Evolutionary conservation across 805 yeast species (phyloP).

Genomic region (Sporopachydermia lactativora): DNA sequence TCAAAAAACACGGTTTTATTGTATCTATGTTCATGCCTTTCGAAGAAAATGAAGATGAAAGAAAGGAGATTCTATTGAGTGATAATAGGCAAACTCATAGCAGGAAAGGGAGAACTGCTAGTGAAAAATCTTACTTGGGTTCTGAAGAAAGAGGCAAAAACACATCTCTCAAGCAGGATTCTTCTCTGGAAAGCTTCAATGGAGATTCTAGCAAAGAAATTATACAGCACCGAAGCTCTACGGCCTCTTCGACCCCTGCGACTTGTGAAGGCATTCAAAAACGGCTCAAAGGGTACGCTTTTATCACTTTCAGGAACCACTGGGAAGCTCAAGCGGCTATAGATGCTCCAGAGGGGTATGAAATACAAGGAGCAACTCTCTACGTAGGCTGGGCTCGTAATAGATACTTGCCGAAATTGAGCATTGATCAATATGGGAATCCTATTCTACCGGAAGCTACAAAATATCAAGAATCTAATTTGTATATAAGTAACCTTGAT

Average conservation of each 20-base stretch:
- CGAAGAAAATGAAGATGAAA: neutral
- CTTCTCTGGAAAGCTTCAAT: neutral
- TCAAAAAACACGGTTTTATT: neutral
- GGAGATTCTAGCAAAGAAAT: neutral
- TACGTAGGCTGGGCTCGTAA: slow-evolving; percentile 14
- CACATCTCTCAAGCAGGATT: neutral
- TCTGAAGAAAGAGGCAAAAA: neutral
- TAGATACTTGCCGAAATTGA: neutral
- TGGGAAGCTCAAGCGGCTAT: neutral
- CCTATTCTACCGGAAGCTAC: slow-evolving; percentile 31
- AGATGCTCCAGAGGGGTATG: neutral
- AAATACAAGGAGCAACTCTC: slow-evolving; percentile 17
- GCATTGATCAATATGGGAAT: slow-evolving; percentile 5
- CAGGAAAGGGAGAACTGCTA: too few species aligned
- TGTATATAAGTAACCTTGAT: slow-evolving; percentile 53
- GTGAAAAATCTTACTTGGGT: too few species aligned
- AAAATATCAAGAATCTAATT: slow-evolving; percentile 26
- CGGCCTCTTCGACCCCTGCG: too few species aligned
- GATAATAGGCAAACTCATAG: too few species aligned
- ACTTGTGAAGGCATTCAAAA: too few species aligned
- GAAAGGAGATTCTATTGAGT: neutral
- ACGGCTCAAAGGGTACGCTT: neutral
- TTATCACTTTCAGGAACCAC: neutral
- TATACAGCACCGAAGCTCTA: too few species aligned
- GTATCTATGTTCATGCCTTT: neutral